Conservation (phyloP, 768 basidiomycete genomes). For the Leccinellum rugosiceps region DNA sequence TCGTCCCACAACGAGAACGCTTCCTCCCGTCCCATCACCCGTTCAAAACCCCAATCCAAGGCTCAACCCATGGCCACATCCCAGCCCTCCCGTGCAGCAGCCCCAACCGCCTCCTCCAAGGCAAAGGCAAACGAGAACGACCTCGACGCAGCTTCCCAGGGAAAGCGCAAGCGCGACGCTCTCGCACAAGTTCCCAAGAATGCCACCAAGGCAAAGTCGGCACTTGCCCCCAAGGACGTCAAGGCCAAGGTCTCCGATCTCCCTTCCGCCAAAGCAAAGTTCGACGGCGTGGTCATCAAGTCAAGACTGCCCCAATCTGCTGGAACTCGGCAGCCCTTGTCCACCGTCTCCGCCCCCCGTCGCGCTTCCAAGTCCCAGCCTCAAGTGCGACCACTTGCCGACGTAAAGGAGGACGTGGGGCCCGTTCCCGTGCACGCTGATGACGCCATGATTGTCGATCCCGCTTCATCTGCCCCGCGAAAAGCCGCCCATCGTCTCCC, state of each 20-base stretch:
- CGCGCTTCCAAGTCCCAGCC: constrained; percentile 31
- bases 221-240: constrained; percentile 31
- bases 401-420: constrained; percentile 28
- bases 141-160: constrained; percentile 45
- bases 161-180: constrained; percentile 74
- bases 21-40: constrained; percentile 59
- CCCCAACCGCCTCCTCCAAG: constrained; percentile 36
- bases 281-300: constrained; percentile 65
- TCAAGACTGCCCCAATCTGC: constrained; percentile 34
- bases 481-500: constrained; percentile 32
- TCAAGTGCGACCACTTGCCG: constrained; percentile 23
- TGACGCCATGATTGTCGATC: constrained; percentile 53
- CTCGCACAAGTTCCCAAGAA: constrained; percentile 69
- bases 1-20: constrained; percentile 64
- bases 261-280: constrained; percentile 43
- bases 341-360: constrained; percentile 47
- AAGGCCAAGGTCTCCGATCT: constrained; percentile 58
- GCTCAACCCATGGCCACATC: constrained; percentile 33
- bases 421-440: constrained; percentile 35
- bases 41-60: constrained; percentile 54
- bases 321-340: constrained; percentile 50
- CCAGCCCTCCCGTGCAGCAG: constrained; percentile 38
- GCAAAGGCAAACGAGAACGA: constrained; percentile 40
- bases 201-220: constrained; percentile 35
- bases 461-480: constrained; percentile 27